phyloP scores from a whole-genome alignment of 2,329 filamentous ascomycete species.

The Arthroderma sp. region DNA sequence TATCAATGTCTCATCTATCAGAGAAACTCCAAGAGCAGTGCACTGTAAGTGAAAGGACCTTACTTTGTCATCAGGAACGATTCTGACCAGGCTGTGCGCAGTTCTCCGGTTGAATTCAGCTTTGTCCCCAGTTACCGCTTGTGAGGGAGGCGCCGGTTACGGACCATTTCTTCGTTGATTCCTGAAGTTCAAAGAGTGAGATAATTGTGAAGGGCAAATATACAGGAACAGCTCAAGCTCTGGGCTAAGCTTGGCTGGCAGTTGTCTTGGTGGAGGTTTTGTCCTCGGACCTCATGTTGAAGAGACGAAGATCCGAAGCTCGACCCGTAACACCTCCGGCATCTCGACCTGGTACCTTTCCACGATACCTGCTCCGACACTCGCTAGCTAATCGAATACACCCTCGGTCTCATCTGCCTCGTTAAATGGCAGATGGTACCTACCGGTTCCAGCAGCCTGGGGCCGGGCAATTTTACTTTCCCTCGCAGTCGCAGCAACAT shows the following conservation, averaged over 20 bases:
- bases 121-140: no score
- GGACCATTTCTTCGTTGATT: no score
- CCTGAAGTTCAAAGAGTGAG: no score
- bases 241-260: background rate
- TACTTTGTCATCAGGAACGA: no score
- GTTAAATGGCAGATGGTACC: slow-evolving; percentile 43
- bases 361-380: slow-evolving; percentile 11
- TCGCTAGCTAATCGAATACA: slow-evolving; percentile 13
- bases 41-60: no score
- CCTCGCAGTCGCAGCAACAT: slow-evolving; percentile 22
- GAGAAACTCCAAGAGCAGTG: no score
- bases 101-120: no score
- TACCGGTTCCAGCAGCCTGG: slow-evolving; percentile 42
- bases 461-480: slow-evolving; percentile 38
- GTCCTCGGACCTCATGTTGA: slow-evolving; percentile 33
- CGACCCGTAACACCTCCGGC: slow-evolving; percentile 25
- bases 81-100: no score
- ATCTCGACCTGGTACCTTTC: slow-evolving; percentile 13
- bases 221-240: slow-evolving; percentile 1
- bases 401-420: slow-evolving; percentile 33
- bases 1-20: no score
- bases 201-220: background rate
- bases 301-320: slow-evolving; percentile 35
- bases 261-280: slow-evolving; percentile 13
- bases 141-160: no score